A percentile compares a stretch with the other conserved stretches of the same genome.
These are phyloP conservation scores for Esteya vermicola DNA, from an alignment of 2,329 filamentous ascomycete species.

Conservation along the genomic window DNA sequence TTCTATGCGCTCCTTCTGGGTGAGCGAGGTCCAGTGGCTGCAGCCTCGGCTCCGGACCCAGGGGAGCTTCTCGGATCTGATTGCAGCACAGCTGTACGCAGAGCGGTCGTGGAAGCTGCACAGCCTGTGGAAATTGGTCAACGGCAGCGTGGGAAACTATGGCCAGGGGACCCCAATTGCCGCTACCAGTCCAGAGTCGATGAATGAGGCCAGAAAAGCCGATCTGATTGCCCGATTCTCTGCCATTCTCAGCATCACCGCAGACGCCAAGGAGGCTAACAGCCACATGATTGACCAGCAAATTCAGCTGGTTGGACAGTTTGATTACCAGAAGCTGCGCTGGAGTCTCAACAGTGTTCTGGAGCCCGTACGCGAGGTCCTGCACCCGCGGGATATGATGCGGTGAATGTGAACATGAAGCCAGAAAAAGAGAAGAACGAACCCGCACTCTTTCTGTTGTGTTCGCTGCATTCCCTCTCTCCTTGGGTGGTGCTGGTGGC, in stretches of 20 bases:
- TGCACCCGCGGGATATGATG: constrained; percentile 8
- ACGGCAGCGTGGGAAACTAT: neutral
- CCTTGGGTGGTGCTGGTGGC: no score
- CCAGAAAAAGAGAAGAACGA: neutral
- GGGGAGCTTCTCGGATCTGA: neutral
- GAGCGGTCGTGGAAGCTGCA: constrained; percentile 6
- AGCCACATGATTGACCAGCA: neutral
- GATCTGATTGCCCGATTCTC: neutral
- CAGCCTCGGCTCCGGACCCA: neutral
- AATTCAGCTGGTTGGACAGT: neutral
- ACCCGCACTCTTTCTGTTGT: no score
- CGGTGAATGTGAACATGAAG: no score
- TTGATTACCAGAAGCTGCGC: constrained; percentile 4
- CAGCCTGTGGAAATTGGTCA: constrained; percentile 5
- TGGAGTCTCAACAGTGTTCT: constrained; percentile 5
- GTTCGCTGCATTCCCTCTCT: no score
- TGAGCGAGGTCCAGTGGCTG: constrained; percentile 8
- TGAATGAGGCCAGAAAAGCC: neutral
- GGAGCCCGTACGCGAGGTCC: constrained; percentile 3
- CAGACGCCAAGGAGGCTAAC: neutral
- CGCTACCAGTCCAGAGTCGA: no score
- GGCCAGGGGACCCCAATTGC: no score
- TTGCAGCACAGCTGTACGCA: constrained; percentile 2
- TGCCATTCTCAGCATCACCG: no score
- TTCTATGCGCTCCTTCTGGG: constrained; percentile 2